A percentile compares a stretch with the other conserved stretches of the same genome.
Conservation (phyloP, 2,329 filamentous ascomycete genomes). For the Cladosporium halotolerans region DNA sequence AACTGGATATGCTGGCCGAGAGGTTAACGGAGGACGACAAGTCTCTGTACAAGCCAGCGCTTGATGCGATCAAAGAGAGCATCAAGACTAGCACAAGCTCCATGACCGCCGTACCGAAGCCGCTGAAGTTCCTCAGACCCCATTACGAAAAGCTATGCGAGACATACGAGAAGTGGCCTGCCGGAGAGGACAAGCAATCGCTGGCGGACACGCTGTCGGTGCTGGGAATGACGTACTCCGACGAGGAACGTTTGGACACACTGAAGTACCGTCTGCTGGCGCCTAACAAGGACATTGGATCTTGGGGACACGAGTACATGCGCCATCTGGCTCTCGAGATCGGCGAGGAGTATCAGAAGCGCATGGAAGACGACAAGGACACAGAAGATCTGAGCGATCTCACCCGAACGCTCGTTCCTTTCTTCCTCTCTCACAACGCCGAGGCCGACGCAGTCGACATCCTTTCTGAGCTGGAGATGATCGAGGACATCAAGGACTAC, state of each 20-base stretch:
- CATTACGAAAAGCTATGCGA: constrained; percentile 88
- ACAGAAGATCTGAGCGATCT: constrained; percentile 80
- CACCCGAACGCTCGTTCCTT: constrained; percentile 76
- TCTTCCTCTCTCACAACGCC: constrained; percentile 94
- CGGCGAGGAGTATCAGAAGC: constrained; percentile 85
- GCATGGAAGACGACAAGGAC: constrained; percentile 76
- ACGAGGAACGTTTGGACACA: constrained; percentile 86
- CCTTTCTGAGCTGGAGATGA: constrained; percentile 95
- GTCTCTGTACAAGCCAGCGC: constrained; percentile 80
- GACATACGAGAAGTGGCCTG: constrained; percentile 83
- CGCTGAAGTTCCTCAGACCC: constrained; percentile 92
- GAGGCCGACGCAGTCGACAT: constrained; percentile 97
- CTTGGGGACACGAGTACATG: constrained; percentile 98
- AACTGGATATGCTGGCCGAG: constrained; percentile 97
- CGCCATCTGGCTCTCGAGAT: constrained; percentile 93
- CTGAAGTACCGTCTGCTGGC: constrained; percentile 90
- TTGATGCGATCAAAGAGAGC: constrained; percentile 95
- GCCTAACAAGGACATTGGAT: constrained; percentile 84
- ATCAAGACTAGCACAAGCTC: constrained; percentile 99
- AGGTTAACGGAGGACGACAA: constrained; percentile 82
- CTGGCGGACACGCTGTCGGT: constrained; percentile 95
- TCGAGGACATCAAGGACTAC: constrained; percentile 81
- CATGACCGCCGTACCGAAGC: constrained; percentile 98
- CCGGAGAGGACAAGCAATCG: constrained; percentile 76
- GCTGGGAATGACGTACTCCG: constrained; percentile 94